phyloP scores from a whole-genome alignment of 164 flowering plant genomes.

The Chimonanthus praecox region DNA sequence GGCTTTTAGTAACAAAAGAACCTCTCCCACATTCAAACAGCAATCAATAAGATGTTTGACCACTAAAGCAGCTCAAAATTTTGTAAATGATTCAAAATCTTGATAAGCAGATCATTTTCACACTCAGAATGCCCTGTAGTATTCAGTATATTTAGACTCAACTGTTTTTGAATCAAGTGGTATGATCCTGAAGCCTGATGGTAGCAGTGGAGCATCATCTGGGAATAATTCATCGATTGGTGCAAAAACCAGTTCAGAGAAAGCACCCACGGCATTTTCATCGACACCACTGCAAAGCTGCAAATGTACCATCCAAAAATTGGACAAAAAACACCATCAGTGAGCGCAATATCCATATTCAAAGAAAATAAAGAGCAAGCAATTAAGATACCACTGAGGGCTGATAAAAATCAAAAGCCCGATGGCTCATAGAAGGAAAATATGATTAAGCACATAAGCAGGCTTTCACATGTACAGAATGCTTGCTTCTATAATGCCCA shows the following conservation, averaged over 20 bases:
- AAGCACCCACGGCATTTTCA: conserved; percentile 83
- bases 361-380: background rate
- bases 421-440: background rate
- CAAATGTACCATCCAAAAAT: conserved; percentile 3
- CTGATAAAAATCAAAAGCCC: background rate
- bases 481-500: no score
- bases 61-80: no score
- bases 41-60: no score
- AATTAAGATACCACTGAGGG: background rate
- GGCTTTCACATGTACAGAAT: no score
- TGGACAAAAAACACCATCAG: background rate
- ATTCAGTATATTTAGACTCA: conserved; percentile 25
- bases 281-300: conserved; percentile 86
- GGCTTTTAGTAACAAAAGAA: no score
- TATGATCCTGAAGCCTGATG: conserved; percentile 89
- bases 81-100: no score
- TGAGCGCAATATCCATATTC: background rate
- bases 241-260: conserved; percentile 89
- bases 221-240: conserved; percentile 96
- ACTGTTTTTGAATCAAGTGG: conserved; percentile 79
- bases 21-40: no score
- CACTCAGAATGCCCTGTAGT: no score
- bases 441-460: background rate
- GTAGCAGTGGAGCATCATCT: conserved; percentile 79
- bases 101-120: no score